These are phyloP conservation scores for Athelia psychrophila DNA, from an alignment of 1,284 basidiomycete species.

Conservation along the genomic window DNA sequence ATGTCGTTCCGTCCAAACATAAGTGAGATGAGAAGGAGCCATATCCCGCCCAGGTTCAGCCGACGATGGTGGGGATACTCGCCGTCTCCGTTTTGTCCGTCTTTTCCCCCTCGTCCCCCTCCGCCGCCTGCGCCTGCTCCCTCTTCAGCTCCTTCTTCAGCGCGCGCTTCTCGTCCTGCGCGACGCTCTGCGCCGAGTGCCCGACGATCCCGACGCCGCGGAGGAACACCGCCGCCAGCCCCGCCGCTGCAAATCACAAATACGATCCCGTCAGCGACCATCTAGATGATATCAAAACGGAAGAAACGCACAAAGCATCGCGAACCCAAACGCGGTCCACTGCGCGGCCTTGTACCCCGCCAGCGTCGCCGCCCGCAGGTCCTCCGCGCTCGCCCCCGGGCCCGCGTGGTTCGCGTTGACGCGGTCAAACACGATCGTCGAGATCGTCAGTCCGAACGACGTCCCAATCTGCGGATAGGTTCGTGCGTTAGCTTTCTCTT, in stretches of 20 bases:
- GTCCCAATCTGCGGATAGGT: constrained; percentile 55
- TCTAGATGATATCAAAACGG: too few relatives aligned
- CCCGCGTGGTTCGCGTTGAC: constrained; percentile 36
- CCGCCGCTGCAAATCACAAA: constrained; percentile 33
- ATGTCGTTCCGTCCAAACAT: too few relatives aligned
- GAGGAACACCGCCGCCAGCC: constrained; percentile 53
- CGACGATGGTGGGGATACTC: too few relatives aligned
- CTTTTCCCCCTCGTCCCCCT: too few relatives aligned
- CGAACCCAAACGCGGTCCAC: constrained; percentile 64
- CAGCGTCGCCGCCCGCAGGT: constrained; percentile 31
- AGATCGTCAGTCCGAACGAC: constrained; percentile 72
- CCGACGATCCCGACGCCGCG: constrained; percentile 61
- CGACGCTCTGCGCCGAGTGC: constrained; percentile 14
- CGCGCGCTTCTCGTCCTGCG: not conserved
- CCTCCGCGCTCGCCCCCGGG: too few relatives aligned
- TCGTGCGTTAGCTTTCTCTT: not conserved
- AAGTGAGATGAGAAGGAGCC: too few relatives aligned
- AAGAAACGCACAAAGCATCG: constrained; percentile 42
- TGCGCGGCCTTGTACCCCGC: constrained; percentile 58
- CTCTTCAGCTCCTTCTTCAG: not conserved
- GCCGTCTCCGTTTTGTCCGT: too few relatives aligned
- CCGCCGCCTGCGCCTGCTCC: too few relatives aligned
- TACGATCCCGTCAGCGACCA: too few relatives aligned
- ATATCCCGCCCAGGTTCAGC: too few relatives aligned
- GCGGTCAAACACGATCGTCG: constrained; percentile 69